Evolutionary conservation across 805 yeast genomes (phyloP).

Genomic region (Wickerhamiella qilinensis): DNA sequence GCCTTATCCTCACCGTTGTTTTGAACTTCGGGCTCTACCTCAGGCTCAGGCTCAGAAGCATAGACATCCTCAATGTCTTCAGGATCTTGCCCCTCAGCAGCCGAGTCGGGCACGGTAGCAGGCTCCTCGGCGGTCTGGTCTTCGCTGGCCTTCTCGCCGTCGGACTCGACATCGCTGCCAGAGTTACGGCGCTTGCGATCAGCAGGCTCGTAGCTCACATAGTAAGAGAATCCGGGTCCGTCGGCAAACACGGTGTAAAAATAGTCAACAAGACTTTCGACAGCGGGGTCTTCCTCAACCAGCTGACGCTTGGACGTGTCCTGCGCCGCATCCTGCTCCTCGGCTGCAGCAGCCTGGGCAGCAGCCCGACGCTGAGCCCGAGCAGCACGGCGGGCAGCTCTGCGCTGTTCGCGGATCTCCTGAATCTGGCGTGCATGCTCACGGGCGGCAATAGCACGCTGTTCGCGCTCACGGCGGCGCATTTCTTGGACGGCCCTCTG

Average conservation of each 20-base stretch:
- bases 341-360: background rate
- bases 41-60: slow-evolving; percentile 5
- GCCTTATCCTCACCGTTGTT: slow-evolving; percentile 2
- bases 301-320: background rate
- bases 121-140: slow-evolving; percentile 1
- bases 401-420: background rate
- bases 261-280: background rate
- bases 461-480: background rate
- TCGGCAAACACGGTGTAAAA: background rate
- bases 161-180: background rate
- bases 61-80: slow-evolving; percentile 8
- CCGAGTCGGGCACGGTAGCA: slow-evolving; percentile 3
- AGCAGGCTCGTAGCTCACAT: background rate
- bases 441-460: background rate
- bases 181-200: background rate
- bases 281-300: background rate
- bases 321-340: background rate
- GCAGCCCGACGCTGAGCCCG: background rate
- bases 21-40: background rate
- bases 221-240: background rate
- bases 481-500: background rate
- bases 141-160: slow-evolving; percentile 1
- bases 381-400: background rate
- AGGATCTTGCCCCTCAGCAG: slow-evolving; percentile 7
- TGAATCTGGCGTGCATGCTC: background rate